Percentiles rank a stretch among this genome's conserved stretches.
phyloP scores from a whole-genome alignment of 1,284 basidiomycete species.

The Pseudozyma tsukubaensis region DNA sequence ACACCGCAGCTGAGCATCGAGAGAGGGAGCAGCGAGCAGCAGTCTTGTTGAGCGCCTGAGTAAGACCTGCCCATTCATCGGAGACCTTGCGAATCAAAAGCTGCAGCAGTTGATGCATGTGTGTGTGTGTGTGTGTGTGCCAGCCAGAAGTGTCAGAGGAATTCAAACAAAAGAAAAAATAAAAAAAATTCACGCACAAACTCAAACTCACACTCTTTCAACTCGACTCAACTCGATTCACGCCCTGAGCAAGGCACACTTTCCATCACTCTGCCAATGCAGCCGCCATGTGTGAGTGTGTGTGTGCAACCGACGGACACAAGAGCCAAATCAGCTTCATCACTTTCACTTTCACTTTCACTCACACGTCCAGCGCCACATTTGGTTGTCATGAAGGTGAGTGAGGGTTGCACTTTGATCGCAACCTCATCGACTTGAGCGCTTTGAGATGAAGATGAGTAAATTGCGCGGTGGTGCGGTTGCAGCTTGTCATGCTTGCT shows the following conservation, averaged over 20 bases:
- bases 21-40: background rate
- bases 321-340: background rate
- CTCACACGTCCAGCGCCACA: background rate
- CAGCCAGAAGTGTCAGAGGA: background rate
- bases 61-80: too few relatives aligned
- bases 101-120: too few relatives aligned
- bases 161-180: too few relatives aligned
- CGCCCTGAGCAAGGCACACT: too few relatives aligned
- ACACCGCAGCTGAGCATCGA: background rate
- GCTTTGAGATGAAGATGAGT: background rate
- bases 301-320: background rate
- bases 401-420: conserved; percentile 9
- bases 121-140: too few relatives aligned
- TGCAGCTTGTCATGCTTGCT: background rate
- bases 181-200: too few relatives aligned
- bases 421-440: conserved; percentile 4
- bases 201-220: too few relatives aligned
- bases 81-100: too few relatives aligned
- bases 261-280: too few relatives aligned
- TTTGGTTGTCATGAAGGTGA: conserved; percentile 15
- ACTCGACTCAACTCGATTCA: too few relatives aligned
- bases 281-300: too few relatives aligned
- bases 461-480: too few relatives aligned
- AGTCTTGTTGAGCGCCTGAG: background rate
- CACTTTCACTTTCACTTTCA: background rate